Evolutionary conservation across 2,329 filamentous ascomycete genomes (phyloP).

Genomic region (Phymatotrichopsis omnivora): DNA sequence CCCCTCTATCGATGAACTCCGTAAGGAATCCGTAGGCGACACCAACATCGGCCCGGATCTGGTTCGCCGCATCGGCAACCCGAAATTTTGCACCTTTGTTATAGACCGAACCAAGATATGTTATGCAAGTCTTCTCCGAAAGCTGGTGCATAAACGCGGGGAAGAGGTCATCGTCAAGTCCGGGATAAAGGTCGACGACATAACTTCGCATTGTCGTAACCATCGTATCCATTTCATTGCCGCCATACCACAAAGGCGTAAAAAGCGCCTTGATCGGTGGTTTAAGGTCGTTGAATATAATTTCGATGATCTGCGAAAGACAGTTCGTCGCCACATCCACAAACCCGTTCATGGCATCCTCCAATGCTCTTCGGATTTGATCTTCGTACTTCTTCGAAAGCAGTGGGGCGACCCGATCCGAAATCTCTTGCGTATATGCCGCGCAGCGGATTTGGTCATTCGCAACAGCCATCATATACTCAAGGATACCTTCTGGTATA

Average conservation of each 20-base stretch:
- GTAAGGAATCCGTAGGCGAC: constrained; percentile 86
- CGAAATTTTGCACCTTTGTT: constrained; percentile 88
- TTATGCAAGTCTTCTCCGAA: constrained; percentile 47
- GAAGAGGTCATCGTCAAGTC: constrained; percentile 63
- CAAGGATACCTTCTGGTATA: constrained; percentile 38
- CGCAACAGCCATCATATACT: constrained; percentile 93
- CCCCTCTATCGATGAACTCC: constrained; percentile 57
- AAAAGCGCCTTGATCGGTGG: constrained; percentile 81
- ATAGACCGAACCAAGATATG: constrained; percentile 72
- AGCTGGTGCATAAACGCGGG: constrained; percentile 90
- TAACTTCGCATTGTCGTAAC: constrained; percentile 94
- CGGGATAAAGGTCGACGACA: constrained; percentile 51
- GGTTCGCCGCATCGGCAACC: constrained; percentile 55
- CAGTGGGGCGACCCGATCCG: constrained; percentile 65
- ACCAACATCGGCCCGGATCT: constrained; percentile 54
- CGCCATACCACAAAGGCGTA: constrained; percentile 77
- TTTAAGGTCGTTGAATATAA: constrained; percentile 86
- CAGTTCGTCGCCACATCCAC: constrained; percentile 92
- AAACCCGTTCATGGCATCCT: constrained; percentile 76
- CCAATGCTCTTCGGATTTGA: constrained; percentile 64
- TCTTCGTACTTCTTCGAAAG: constrained; percentile 71
- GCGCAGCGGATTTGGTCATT: constrained; percentile 99
- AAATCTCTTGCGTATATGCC: constrained; percentile 71
- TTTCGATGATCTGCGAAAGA: constrained; percentile 71
- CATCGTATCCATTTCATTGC: constrained; percentile 84